phyloP scores from a whole-genome alignment of 768 basidiomycete genomes.

The Boletus pseudo-olivaceus region DNA sequence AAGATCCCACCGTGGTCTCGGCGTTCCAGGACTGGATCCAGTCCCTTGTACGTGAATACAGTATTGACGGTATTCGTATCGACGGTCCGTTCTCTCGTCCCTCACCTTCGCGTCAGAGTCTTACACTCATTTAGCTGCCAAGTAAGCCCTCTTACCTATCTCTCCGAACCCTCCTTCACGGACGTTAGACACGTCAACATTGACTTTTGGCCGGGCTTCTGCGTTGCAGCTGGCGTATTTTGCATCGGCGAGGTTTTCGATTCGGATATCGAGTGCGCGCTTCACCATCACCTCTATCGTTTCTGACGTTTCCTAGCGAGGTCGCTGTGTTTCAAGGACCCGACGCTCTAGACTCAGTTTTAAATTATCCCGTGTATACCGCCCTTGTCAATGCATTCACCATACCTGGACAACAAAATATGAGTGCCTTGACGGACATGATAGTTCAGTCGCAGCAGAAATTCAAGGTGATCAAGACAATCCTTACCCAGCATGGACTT shows the following conservation, averaged over 20 bases:
- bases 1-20: constrained; percentile 57
- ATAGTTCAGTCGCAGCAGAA: constrained; percentile 51
- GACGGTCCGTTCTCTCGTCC: constrained; percentile 44
- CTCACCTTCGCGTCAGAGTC: neutral
- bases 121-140: constrained; percentile 25
- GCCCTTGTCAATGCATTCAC: constrained; percentile 61
- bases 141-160: constrained; percentile 20
- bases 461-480: constrained; percentile 38
- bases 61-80: constrained; percentile 84
- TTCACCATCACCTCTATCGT: neutral
- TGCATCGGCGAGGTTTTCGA: constrained; percentile 82
- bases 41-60: constrained; percentile 63
- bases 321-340: constrained; percentile 61
- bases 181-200: constrained; percentile 58
- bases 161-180: neutral
- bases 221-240: constrained; percentile 72
- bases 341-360: constrained; percentile 59
- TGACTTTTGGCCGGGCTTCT: constrained; percentile 76
- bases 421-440: constrained; percentile 50
- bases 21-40: constrained; percentile 69
- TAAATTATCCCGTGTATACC: constrained; percentile 69
- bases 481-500: neutral
- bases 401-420: constrained; percentile 68
- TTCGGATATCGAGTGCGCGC: constrained; percentile 45
- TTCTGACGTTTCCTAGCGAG: constrained; percentile 37